Conservation (phyloP, 768 basidiomycete species). For the Agaricus blazei region DNA sequence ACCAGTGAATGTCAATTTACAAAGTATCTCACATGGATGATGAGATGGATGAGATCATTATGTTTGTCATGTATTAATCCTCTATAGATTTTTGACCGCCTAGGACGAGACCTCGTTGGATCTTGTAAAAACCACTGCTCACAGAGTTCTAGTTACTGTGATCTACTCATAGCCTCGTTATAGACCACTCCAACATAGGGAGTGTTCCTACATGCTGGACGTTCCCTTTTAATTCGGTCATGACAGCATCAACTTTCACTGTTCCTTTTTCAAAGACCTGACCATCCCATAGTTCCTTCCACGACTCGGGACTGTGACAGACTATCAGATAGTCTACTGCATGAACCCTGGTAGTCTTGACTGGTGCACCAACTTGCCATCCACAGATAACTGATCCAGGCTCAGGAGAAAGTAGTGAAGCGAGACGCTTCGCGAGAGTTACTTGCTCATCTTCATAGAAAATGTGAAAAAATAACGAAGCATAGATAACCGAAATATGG, state of each 20-base stretch:
- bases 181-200: not conserved
- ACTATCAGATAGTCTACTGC: slow-evolving; percentile 1
- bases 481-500: slow-evolving; percentile 42
- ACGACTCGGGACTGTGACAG: slow-evolving; percentile 12
- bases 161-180: not conserved
- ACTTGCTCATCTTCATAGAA: slow-evolving; percentile 28
- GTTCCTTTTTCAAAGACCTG: slow-evolving; percentile 9
- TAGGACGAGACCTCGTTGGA: too few species aligned
- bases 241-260: slow-evolving; percentile 7
- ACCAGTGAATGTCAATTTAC: too few species aligned
- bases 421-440: slow-evolving; percentile 24
- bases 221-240: not conserved
- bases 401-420: slow-evolving; percentile 26
- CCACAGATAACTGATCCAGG: slow-evolving; percentile 31
- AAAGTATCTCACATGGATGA: too few species aligned
- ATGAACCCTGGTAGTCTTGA: slow-evolving; percentile 6
- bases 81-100: too few species aligned
- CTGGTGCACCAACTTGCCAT: slow-evolving; percentile 29
- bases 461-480: slow-evolving; percentile 33
- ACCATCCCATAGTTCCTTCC: slow-evolving; percentile 13
- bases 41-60: too few species aligned
- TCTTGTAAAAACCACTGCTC: too few species aligned
- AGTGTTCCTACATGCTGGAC: not conserved
- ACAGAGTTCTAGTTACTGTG: not conserved
- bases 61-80: too few species aligned